These are phyloP conservation scores for Ceratobasidium sp. DNA, from an alignment of 1,284 basidiomycete species.

Conservation along the genomic window DNA sequence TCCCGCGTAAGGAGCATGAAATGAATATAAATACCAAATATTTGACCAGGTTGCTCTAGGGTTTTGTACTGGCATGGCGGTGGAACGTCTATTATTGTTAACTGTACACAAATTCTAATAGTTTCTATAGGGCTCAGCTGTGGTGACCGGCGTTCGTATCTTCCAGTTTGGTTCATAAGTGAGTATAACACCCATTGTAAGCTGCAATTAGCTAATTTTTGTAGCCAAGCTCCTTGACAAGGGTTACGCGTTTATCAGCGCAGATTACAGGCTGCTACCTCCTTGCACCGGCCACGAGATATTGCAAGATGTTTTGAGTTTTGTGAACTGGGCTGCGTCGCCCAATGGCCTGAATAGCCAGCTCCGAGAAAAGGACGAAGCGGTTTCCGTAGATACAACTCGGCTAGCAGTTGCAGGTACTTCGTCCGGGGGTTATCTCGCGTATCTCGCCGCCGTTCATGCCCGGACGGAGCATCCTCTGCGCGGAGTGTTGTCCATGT, in stretches of 20 bases:
- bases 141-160: constrained; percentile 26
- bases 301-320: constrained; percentile 64
- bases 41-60: constrained; percentile 22
- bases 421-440: constrained; percentile 71
- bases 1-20: constrained; percentile 8
- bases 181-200: not conserved
- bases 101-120: not conserved
- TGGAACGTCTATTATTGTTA: not conserved
- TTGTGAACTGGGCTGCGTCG: constrained; percentile 60
- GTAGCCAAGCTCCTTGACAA: constrained; percentile 47
- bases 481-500: constrained; percentile 61
- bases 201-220: not conserved
- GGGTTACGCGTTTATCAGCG: constrained; percentile 67
- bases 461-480: constrained; percentile 55
- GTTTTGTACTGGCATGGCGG: constrained; percentile 39
- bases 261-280: constrained; percentile 69
- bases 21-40: not conserved
- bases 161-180: constrained; percentile 26
- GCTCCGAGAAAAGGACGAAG: constrained; percentile 8
- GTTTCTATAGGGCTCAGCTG: constrained; percentile 20
- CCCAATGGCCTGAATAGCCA: constrained; percentile 48
- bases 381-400: constrained; percentile 57
- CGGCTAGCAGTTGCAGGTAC: constrained; percentile 66
- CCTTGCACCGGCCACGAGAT: constrained; percentile 68
- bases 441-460: constrained; percentile 68